Conservation (phyloP, 345 rosid genomes). For the Clarkia xantiana region DNA sequence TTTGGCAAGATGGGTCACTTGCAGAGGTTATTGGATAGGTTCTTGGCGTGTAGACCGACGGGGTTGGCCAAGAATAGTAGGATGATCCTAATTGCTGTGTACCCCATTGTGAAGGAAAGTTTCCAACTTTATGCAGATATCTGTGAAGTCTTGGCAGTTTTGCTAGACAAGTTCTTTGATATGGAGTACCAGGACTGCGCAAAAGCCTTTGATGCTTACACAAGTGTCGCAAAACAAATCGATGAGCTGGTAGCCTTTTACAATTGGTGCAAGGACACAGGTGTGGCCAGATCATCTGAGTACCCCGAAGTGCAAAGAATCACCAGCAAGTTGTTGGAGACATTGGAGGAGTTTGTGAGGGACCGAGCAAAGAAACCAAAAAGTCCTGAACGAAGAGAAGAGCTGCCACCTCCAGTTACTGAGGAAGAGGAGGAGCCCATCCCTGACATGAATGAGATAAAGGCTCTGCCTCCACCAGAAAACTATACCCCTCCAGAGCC, state of each 20-base stretch:
- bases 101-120: conserved; percentile 73
- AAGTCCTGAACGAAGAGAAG: conserved; percentile 57
- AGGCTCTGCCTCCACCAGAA: conserved; percentile 76
- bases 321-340: conserved; percentile 59
- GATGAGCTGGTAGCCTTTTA: conserved; percentile 69
- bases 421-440: conserved; percentile 18
- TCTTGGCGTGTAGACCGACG: conserved; percentile 59
- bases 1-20: conserved; percentile 55
- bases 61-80: conserved; percentile 69
- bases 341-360: conserved; percentile 73
- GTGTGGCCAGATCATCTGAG: conserved; percentile 80
- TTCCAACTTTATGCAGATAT: conserved; percentile 65
- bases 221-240: conserved; percentile 66
- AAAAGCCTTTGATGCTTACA: conserved; percentile 78
- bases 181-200: conserved; percentile 78
- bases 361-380: conserved; percentile 50
- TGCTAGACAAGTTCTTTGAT: conserved; percentile 71
- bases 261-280: conserved; percentile 75
- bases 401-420: conserved; percentile 32
- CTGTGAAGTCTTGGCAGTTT: conserved; percentile 63
- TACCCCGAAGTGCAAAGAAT: conserved; percentile 87
- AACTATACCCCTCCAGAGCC: conserved; percentile 41
- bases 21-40: conserved; percentile 53
- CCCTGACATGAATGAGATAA: conserved; percentile 60
- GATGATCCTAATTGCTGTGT: conserved; percentile 55